Conservation (phyloP, 306 rosid genomes). For the Cicer bijugum region DNA sequence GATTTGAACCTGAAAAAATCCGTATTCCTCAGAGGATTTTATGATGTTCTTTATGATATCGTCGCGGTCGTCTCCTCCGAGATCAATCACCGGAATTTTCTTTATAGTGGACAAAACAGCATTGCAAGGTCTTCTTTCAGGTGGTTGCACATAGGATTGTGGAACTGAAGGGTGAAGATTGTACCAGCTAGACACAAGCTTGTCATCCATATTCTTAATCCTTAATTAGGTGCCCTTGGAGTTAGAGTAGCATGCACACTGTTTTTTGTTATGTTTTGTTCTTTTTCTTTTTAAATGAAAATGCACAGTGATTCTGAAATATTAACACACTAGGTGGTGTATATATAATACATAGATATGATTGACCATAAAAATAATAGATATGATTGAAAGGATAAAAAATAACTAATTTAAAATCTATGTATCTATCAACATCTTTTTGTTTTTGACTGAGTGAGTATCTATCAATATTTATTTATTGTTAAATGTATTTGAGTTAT, state of each 20-base stretch:
- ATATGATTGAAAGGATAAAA: not conserved
- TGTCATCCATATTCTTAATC: slow-evolving; percentile 26
- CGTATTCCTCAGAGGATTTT: slow-evolving; percentile 58
- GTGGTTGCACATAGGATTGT: slow-evolving; percentile 51
- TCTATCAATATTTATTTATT: not conserved
- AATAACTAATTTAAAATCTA: not conserved
- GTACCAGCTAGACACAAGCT: slow-evolving; percentile 47
- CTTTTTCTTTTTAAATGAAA: no score
- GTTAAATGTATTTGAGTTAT: not conserved
- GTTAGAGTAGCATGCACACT: not conserved
- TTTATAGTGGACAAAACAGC: not conserved
- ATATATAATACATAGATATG: not conserved
- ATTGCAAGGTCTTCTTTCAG: slow-evolving; percentile 47
- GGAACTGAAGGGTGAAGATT: slow-evolving; percentile 46
- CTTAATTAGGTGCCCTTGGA: not conserved
- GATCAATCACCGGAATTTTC: slow-evolving; percentile 63
- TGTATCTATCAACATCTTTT: not conserved
- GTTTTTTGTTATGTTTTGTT: no score
- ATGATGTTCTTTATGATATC: slow-evolving; percentile 46
- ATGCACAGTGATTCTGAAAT: not conserved
- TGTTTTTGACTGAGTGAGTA: no score
- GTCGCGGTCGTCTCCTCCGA: slow-evolving; percentile 47
- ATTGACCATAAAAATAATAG: not conserved
- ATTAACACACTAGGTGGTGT: no score
- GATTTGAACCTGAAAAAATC: slow-evolving; percentile 68